Conservation (phyloP, 2,329 filamentous ascomycete species). For the Hymenotorrendiella dingleyae region DNA sequence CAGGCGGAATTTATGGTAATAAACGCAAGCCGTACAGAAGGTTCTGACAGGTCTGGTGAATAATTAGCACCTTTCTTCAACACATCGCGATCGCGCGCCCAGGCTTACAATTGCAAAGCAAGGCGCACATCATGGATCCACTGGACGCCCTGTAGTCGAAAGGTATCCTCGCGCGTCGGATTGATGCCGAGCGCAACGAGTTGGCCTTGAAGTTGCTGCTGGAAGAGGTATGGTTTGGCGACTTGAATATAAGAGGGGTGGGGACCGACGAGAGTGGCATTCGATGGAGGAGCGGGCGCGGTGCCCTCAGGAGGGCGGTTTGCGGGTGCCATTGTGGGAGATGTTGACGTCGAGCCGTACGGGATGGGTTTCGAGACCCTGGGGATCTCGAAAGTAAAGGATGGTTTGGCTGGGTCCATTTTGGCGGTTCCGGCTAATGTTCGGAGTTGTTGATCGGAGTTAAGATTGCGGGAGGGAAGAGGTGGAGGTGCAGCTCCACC, state of each 20-base stretch:
- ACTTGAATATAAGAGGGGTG: conserved; percentile 33
- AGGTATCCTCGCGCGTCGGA: conserved; percentile 71
- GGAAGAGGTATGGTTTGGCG: conserved; percentile 67
- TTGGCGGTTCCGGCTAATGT: too few species aligned
- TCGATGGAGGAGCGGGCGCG: not conserved
- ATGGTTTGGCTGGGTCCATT: too few species aligned
- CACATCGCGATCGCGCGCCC: too few species aligned
- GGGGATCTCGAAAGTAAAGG: too few species aligned
- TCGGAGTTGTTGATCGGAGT: too few species aligned
- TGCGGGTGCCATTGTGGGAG: conserved; percentile 24
- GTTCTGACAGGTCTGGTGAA: conserved; percentile 78
- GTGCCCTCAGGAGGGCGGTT: conserved; percentile 2
- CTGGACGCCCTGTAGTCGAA: conserved; percentile 78
- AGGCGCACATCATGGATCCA: conserved; percentile 83
- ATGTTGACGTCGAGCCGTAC: too few species aligned
- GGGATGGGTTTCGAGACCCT: too few species aligned
- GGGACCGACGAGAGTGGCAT: conserved; percentile 19
- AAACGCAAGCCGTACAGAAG: conserved; percentile 84
- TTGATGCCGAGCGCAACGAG: conserved; percentile 65
- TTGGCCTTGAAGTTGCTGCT: conserved; percentile 71
- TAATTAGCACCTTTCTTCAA: too few species aligned
- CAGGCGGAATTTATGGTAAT: conserved; percentile 90
- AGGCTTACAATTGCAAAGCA: conserved; percentile 67
- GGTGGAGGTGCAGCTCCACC: too few species aligned
- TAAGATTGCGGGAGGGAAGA: too few species aligned